Evolutionary conservation across 192 early-diverging fungal genomes (phyloP).

Genomic region (Coemansia umbellata): DNA sequence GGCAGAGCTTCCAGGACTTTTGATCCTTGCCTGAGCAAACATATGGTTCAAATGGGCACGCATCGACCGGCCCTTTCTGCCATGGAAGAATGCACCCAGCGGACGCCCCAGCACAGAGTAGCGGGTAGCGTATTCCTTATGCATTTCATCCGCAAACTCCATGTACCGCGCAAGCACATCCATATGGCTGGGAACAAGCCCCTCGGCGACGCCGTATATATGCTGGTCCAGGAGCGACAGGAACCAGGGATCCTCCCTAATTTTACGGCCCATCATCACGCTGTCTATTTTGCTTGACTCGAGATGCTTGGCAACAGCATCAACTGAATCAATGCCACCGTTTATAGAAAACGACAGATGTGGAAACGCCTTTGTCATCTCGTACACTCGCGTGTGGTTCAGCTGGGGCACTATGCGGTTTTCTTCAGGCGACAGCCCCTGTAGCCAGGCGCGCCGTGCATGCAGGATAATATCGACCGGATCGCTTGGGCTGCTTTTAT

Average conservation of each 20-base stretch:
- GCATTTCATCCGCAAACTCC: constrained; percentile 27
- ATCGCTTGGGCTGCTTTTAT: not conserved
- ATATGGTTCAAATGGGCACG: constrained; percentile 12
- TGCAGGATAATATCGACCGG: constrained; percentile 59
- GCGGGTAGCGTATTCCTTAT: constrained; percentile 14
- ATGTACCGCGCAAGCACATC: constrained; percentile 24
- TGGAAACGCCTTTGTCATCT: constrained; percentile 54
- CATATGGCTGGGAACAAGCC: not conserved
- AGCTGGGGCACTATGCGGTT: constrained; percentile 65
- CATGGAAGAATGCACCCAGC: constrained; percentile 32
- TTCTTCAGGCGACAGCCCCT: constrained; percentile 62
- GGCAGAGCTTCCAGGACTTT: not conserved
- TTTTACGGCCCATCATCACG: constrained; percentile 69
- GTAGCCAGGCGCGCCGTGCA: constrained; percentile 65
- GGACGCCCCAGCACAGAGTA: constrained; percentile 39
- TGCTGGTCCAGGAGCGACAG: constrained; percentile 55
- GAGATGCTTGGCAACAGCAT: constrained; percentile 50
- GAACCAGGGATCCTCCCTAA: constrained; percentile 67
- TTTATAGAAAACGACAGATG: constrained; percentile 59
- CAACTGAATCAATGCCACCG: constrained; percentile 60
- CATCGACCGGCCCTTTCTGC: constrained; percentile 28
- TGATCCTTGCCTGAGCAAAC: not conserved
- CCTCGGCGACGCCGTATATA: constrained; percentile 15
- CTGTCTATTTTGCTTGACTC: constrained; percentile 46
- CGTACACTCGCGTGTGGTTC: constrained; percentile 58